Percentiles rank a stretch among this genome's conserved stretches.
These are phyloP conservation scores for Thermoascus crustaceus DNA, from an alignment of 2,329 filamentous ascomycete genomes.

Conservation along the genomic window DNA sequence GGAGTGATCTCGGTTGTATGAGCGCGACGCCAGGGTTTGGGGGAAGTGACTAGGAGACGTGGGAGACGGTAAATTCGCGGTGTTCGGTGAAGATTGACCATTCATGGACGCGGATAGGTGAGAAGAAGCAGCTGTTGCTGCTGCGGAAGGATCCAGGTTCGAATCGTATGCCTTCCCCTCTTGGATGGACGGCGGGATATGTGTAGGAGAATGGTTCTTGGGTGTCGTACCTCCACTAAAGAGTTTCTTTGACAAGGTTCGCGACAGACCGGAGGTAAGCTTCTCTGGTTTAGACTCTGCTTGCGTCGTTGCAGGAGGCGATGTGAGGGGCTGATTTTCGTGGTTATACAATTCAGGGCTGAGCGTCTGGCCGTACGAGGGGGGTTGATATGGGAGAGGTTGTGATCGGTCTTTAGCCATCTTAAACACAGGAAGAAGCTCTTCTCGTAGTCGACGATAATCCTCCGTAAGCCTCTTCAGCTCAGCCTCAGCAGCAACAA, in stretches of 20 bases:
- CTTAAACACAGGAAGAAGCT: constrained; percentile 81
- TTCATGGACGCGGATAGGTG: constrained; percentile 62
- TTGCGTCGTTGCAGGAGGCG: constrained; percentile 16
- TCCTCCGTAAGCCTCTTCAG: constrained; percentile 78
- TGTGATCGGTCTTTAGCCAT: constrained; percentile 88
- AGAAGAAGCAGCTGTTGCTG: constrained; percentile 61
- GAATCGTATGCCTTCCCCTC: constrained; percentile 52
- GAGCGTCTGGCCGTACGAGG: constrained; percentile 14
- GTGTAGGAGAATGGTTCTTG: constrained; percentile 69
- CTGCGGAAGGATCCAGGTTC: constrained; percentile 60
- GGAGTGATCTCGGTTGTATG: constrained; percentile 31
- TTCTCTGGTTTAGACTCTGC: constrained; percentile 28
- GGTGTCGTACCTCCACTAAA: constrained; percentile 59
- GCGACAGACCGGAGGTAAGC: constrained; percentile 51
- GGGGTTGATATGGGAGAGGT: constrained; percentile 60
- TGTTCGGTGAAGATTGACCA: constrained; percentile 45
- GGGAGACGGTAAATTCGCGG: constrained; percentile 41
- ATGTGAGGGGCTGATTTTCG: constrained; percentile 10
- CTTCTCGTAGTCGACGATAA: constrained; percentile 79
- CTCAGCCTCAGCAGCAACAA: constrained; percentile 74
- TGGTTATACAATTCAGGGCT: constrained; percentile 24
- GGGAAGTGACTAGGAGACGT: constrained; percentile 36
- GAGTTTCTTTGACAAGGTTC: constrained; percentile 69
- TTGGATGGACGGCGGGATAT: constrained; percentile 57
- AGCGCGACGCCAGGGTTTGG: constrained; percentile 37